Conservation (phyloP, 495 filamentous ascomycete genomes). For the Penicillium mononematosum region DNA sequence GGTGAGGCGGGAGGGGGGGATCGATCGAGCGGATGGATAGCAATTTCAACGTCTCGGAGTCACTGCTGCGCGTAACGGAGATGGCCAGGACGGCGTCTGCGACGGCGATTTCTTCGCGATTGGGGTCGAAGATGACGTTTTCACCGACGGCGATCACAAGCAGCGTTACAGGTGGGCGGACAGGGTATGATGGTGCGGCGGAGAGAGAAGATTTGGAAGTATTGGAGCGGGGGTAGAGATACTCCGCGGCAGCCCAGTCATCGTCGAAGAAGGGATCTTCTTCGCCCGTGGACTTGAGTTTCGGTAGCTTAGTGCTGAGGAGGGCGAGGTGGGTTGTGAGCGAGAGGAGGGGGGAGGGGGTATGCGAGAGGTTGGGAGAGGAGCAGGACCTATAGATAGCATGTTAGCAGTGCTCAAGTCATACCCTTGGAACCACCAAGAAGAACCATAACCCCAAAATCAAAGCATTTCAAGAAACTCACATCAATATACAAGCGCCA, state of each 20-base stretch:
- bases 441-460: too few relatives aligned
- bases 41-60: constrained; percentile 43
- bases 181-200: constrained; percentile 23
- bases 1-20: constrained; percentile 66
- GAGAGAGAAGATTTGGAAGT: constrained; percentile 5
- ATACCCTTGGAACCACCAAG: background rate
- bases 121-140: constrained; percentile 93
- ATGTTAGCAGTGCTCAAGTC: background rate
- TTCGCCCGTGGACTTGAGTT: constrained; percentile 76
- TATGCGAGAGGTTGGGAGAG: constrained; percentile 90
- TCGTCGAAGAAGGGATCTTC: constrained; percentile 98
- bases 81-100: constrained; percentile 85
- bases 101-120: constrained; percentile 84
- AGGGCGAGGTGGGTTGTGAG: constrained; percentile 96
- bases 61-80: constrained; percentile 53
- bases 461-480: constrained; percentile 31
- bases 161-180: constrained; percentile 77
- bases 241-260: constrained; percentile 83
- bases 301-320: constrained; percentile 78
- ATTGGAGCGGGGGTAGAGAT: constrained; percentile 64
- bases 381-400: constrained; percentile 69
- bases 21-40: constrained; percentile 68
- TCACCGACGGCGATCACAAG: constrained; percentile 82
- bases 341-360: constrained; percentile 87
- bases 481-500: constrained; percentile 97